Base-by-base conservation (phyloP, 495 filamentous ascomycete genomes). In the Penicillium psychrofluorescens region DNA sequence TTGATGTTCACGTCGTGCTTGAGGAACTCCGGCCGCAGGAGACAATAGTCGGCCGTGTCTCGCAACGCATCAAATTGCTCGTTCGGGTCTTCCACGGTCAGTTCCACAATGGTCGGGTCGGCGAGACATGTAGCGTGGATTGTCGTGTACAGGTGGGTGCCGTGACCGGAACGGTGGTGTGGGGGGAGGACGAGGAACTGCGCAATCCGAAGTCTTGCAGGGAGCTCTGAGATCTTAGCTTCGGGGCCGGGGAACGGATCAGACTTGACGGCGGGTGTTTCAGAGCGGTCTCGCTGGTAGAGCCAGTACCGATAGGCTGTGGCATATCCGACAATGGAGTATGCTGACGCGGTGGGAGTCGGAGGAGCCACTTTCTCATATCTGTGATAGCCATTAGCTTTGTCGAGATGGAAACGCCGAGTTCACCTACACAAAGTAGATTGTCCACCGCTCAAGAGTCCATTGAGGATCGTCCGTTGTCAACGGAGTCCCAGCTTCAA, bases 31-130 rank as follows among this genome's bases (percentile, higher is more conserved):
- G 64, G 59, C 13, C 48, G 59, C 36, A 97, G 71, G 41, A 83
- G 81, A 15, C 77, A 70, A 34, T 90, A 74, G 58, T 99, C 92
- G 46, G 82, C 81, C 31, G 83, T 73, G 62, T 97, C 90, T 35
- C 92, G 81, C 36, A 99, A 72, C 44, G 89, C 82, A 60, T 95
- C 89, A 52, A 99, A 99, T 11, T 83, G 81, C 59, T 97, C 90
- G 55, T 90, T 96, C 0, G 92, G 92, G 53, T 97, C 90, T 64
- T 99, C 92, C 13, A 99, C 86, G 0, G 91, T 92, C 51, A 99
- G 74, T 61, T 99, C 92, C 38, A 76, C 67, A 27, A 86, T 80
- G 14, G 78, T 75, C 1, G 77, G 51, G 38, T 83, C 74, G 16
- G 71, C 60, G 45, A 81, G 70, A 56, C 85, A 86, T 46, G 76